Evolutionary conservation across 768 basidiomycete species (phyloP), one percentile per base, ranked within the genome.

Genomic region (Boletus vinaceobasis): DNA sequence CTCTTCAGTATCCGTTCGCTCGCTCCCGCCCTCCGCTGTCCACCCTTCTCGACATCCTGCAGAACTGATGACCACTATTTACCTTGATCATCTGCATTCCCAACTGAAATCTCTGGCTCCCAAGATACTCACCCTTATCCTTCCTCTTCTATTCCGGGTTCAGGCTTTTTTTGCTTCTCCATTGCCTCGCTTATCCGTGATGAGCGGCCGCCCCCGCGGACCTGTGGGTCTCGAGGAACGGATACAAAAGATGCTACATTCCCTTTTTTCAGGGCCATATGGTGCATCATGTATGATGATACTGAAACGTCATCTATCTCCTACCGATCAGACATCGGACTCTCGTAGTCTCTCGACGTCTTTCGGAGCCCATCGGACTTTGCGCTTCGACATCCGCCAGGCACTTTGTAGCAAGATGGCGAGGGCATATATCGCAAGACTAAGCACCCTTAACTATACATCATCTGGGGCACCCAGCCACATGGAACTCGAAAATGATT

Each of bases 61-160:
- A n/a, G 86, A 89, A 57, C 72, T 87, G 40, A 83, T 84, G 23
- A 78, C 83, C 37, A 68, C 76, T 10, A 74, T 88, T 42, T 90
- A 87, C 65, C 76, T 90, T 17, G 74, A 75, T 56, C 82, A 88
- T 65, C 77, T 90, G 11, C 70, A 74, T n/a, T 75, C 79, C 1
- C 83, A 86, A 55, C 71, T 84, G 43, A 85, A 85, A 63, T 77
- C 75, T 15, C 74, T 90, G 15, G 74, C 84, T 6, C 78, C 84
- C 7, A 69, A 69, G 11, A 77, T 79, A 61, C 77, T 90, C 35
- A 65, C 71, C 13, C 61, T 71, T 35, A 82, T 90, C 49, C 74
- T 90, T n/a, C 85, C 87, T 0, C 74, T 87, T 33, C 79, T 92
- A n/a, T 87, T 90, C 63, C 83, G 86, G 17, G 80, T 79, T 21